Percentiles rank a stretch among this genome's conserved stretches.
phyloP scores from a whole-genome alignment of 495 filamentous ascomycete genomes.

The Neurospora terricola region DNA sequence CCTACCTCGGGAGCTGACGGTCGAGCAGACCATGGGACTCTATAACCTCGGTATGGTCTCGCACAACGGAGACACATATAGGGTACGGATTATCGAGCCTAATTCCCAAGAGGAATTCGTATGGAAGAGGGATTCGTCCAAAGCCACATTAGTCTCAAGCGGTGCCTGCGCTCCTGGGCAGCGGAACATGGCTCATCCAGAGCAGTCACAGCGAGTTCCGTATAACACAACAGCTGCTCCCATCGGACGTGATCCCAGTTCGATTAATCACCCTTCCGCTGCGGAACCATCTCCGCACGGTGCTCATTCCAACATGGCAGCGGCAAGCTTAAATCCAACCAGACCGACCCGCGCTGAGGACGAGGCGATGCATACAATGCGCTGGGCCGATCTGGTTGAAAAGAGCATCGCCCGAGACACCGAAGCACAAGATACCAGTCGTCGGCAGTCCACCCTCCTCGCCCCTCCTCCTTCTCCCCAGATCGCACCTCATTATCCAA shows the following conservation, averaged over 20 bases:
- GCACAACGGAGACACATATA: constrained; percentile 20
- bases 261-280: not conserved
- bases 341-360: not conserved
- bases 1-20: constrained; percentile 27
- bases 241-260: not conserved
- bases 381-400: not conserved
- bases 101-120: not conserved
- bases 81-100: constrained; percentile 14
- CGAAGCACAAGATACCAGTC: not conserved
- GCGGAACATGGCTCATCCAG: not conserved
- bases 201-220: not conserved
- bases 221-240: not conserved
- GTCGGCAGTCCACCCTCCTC: not conserved
- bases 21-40: constrained; percentile 29
- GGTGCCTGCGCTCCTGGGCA: not conserved
- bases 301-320: not conserved
- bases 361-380: not conserved
- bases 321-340: not conserved
- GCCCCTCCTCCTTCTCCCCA: not conserved
- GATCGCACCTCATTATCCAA: not conserved
- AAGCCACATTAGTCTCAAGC: not conserved
- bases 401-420: not conserved
- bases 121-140: not conserved
- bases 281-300: not conserved
- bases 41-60: constrained; percentile 26